phyloP scores from a whole-genome alignment of 2,329 filamentous ascomycete genomes.

The Orbilia javanica region DNA sequence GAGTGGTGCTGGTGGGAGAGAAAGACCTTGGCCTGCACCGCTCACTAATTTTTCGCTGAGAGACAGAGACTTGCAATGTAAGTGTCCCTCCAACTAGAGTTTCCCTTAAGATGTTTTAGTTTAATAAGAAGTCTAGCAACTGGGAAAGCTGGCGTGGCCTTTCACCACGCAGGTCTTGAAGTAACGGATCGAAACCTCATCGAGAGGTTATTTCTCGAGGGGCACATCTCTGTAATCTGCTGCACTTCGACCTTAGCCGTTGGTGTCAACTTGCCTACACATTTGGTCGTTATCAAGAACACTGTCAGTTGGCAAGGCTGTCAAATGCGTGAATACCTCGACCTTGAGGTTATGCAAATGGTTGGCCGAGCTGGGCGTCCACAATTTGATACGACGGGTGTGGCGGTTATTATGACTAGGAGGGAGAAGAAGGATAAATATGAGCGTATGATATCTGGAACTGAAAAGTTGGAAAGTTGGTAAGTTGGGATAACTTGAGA shows the following conservation, averaged over 20 bases:
- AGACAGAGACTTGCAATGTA: conserved; percentile 73
- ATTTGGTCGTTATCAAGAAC: conserved; percentile 85
- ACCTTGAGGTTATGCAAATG: conserved; percentile 92
- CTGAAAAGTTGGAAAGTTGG: conserved; percentile 80
- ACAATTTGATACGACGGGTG: conserved; percentile 82
- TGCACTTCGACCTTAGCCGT: conserved; percentile 88
- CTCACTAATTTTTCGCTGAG: conserved; percentile 69
- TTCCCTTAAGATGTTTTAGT: neutral
- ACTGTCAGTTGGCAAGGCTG: conserved; percentile 76
- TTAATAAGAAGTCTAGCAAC: conserved; percentile 45
- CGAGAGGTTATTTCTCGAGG: conserved; percentile 76
- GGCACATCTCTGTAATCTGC: conserved; percentile 83
- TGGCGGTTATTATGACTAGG: conserved; percentile 83
- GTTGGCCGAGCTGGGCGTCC: conserved; percentile 84
- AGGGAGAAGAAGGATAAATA: conserved; percentile 75
- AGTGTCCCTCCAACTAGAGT: conserved; percentile 62
- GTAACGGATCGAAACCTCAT: conserved; percentile 74
- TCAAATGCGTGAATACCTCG: conserved; percentile 77
- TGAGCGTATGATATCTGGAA: conserved; percentile 78
- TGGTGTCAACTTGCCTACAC: conserved; percentile 85
- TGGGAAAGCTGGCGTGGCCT: conserved; percentile 76
- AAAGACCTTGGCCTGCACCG: conserved; percentile 76
- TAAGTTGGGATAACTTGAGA: conserved; percentile 58
- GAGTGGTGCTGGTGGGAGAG: conserved; percentile 67
- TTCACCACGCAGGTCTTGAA: conserved; percentile 83